Evolutionary conservation across 495 filamentous ascomycete species (phyloP), one percentile per base, ranked within the genome.

Genomic region (Oidiodendron maius): DNA sequence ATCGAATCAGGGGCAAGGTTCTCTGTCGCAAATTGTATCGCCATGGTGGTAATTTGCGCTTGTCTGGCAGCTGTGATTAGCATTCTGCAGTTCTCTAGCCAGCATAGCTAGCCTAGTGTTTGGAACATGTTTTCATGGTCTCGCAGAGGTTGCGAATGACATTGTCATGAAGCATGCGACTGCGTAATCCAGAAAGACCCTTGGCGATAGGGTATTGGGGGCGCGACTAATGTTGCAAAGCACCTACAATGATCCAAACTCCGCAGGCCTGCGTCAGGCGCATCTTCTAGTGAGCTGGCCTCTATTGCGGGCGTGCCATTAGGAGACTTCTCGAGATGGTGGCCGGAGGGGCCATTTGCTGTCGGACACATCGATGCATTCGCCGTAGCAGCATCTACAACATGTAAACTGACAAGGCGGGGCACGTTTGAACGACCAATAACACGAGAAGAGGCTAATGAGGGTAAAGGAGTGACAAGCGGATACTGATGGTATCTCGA

Each of bases 1-100:
- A 91, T 64, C 93, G 82, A 22, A 97, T 78, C 36, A 96, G 75
- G 52, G 89, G 91, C 30, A 98, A 81, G 34, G 95, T 72, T 49
- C 70, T 70, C 55, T 95, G 83, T 59, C 93, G 86, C 36, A 91
- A 71, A 50, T 71, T 74, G 64, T 95, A 95, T 51, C 91, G 84
- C 93, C 93, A 98, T 78, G 71, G 64, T 35, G 93, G 89, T 18
- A 98, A 78, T 51, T 79, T 78, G 61, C 78, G 78, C 50, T 84
- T 89, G 68, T 98, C 91, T 96, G 55, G 45, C 21, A 39, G 16
- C 13, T 46, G 16, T 38, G n/a, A 4, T 38, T 38, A 38, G 35
- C 35, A 38, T 18, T 5, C 12, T 5, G 26, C 5, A 5, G 26
- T 30, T 30, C 12, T 12, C 12, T 5, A 12, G 26, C 26, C 12